phyloP scores from a whole-genome alignment of 164 flowering plant genomes.

The Macadamia integrifolia region DNA sequence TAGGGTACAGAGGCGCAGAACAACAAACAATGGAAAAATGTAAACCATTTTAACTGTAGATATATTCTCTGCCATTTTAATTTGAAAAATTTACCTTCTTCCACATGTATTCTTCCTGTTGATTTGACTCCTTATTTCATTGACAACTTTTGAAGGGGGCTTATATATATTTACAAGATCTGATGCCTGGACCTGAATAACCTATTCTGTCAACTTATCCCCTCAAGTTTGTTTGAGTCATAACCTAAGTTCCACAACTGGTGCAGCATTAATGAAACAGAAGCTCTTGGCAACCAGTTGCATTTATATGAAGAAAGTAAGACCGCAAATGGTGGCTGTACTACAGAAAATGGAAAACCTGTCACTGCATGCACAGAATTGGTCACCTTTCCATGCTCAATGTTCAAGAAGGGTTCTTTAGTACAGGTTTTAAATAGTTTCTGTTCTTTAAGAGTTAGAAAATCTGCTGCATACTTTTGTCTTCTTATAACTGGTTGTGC shows the following conservation, averaged over 20 bases:
- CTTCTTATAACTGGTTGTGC: background rate
- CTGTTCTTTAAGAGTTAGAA: background rate
- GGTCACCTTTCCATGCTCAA: constrained; percentile 20
- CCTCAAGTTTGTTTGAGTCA: constrained; percentile 4
- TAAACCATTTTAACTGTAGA: constrained; percentile 3
- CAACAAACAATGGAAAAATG: constrained; percentile 12
- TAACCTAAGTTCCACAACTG: background rate
- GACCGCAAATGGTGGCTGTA: constrained; percentile 6
- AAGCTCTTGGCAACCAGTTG: constrained; percentile 1
- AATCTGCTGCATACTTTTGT: background rate
- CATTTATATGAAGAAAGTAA: background rate
- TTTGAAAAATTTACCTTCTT: background rate
- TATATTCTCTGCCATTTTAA: background rate
- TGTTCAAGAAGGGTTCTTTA: constrained; percentile 22
- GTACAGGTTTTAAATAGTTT: constrained; percentile 26
- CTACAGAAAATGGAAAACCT: constrained; percentile 2
- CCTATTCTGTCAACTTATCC: background rate
- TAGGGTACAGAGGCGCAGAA: constrained; percentile 23
- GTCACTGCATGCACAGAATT: constrained; percentile 16
- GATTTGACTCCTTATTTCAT: background rate
- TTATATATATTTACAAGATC: background rate
- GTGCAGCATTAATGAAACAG: constrained; percentile 9
- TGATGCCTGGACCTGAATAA: background rate
- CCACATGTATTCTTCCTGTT: background rate
- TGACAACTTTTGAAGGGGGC: background rate